phyloP scores from a whole-genome alignment of 495 filamentous ascomycete species.

The Penicillium cosmopolitanum region DNA sequence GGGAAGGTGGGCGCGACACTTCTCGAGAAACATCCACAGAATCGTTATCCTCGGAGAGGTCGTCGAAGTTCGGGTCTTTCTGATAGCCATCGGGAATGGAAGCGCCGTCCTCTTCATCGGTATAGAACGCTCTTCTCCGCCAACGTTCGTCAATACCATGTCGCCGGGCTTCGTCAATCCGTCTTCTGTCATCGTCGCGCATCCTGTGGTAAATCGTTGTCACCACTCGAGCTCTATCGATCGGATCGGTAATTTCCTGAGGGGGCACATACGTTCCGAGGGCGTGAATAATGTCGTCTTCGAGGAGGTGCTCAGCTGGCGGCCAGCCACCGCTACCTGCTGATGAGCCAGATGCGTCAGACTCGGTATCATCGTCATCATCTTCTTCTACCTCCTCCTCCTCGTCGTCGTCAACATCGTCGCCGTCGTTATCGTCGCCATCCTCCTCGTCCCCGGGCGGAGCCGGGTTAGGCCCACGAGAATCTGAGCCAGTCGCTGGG shows the following conservation, averaged over 20 bases:
- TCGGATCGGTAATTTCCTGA: constrained; percentile 44
- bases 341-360: constrained; percentile 36
- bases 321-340: constrained; percentile 42
- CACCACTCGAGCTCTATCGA: constrained; percentile 45
- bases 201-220: constrained; percentile 45
- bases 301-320: constrained; percentile 41
- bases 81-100: constrained; percentile 65
- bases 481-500: constrained; percentile 18
- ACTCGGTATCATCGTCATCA: constrained; percentile 33
- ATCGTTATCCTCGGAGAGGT: constrained; percentile 37
- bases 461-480: constrained; percentile 10
- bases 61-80: constrained; percentile 62
- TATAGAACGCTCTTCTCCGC: constrained; percentile 74
- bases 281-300: constrained; percentile 46
- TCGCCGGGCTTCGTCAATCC: constrained; percentile 43
- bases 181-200: constrained; percentile 44
- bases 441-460: neutral
- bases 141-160: constrained; percentile 70
- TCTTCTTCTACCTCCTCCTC: constrained; percentile 28
- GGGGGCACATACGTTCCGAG: constrained; percentile 42
- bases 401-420: constrained; percentile 10
- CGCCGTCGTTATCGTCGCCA: constrained; percentile 1
- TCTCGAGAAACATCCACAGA: constrained; percentile 37
- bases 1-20: constrained; percentile 56
- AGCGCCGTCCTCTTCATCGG: constrained; percentile 78